Conservation (phyloP, 192 early-diverging fungal species). For the Linnemannia schmuckeri region DNA sequence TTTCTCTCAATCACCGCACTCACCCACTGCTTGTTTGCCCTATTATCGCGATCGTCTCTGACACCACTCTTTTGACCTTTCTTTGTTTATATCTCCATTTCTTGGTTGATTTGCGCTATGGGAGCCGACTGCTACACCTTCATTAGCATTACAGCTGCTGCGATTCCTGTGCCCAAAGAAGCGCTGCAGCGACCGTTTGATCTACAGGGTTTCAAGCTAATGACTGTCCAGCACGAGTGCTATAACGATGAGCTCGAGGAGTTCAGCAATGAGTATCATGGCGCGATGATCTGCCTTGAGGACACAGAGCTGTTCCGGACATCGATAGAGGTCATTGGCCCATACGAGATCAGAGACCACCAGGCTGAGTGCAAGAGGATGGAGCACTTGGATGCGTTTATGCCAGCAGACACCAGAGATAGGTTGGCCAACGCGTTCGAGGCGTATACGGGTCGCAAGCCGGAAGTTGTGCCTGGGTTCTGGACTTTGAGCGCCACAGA, state of each 20-base stretch:
- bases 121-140: conserved; percentile 12
- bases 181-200: conserved; percentile 15
- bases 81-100: background rate
- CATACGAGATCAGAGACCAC: background rate
- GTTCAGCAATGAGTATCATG: background rate
- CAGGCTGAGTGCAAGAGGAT: conserved; percentile 1
- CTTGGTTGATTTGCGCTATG: background rate
- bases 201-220: conserved; percentile 19
- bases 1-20: too few relatives aligned
- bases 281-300: conserved; percentile 20
- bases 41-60: too few relatives aligned
- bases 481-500: conserved; percentile 5
- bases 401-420: conserved; percentile 21
- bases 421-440: conserved; percentile 15
- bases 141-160: conserved; percentile 6
- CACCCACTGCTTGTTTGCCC: too few relatives aligned
- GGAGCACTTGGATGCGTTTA: conserved; percentile 17
- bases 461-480: conserved; percentile 16
- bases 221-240: background rate
- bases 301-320: conserved; percentile 4
- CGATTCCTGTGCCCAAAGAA: conserved; percentile 22
- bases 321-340: conserved; percentile 13
- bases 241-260: background rate
- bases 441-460: conserved; percentile 10
- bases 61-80: too few relatives aligned